Evolutionary conservation across 345 rosid species (phyloP).

Genomic region (Raphanus sativus): DNA sequence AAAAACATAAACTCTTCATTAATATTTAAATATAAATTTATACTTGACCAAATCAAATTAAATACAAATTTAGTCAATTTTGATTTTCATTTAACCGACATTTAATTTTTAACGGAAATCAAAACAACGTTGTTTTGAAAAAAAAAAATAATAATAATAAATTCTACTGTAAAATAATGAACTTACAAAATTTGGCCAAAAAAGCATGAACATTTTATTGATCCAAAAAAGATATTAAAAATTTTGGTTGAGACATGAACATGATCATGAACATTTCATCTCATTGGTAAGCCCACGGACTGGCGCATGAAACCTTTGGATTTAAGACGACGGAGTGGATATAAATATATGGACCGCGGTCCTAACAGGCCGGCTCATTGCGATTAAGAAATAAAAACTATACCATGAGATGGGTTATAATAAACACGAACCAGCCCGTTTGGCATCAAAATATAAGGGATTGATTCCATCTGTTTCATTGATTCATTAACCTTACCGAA

Average conservation of each 20-base stretch:
- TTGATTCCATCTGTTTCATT: background rate
- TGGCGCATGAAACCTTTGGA: background rate
- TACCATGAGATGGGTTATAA: background rate
- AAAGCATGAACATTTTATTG: background rate
- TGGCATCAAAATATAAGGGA: background rate
- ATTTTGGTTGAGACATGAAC: background rate
- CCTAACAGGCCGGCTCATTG: background rate
- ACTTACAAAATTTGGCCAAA: too few species aligned
- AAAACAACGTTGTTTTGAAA: too few species aligned
- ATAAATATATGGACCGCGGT: background rate
- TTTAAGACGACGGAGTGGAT: background rate
- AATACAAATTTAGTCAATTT: too few species aligned
- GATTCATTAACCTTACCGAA: background rate
- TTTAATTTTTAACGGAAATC: too few species aligned
- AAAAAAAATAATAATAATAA: too few species aligned
- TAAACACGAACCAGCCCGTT: background rate
- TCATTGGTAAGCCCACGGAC: background rate
- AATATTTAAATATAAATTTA: too few species aligned
- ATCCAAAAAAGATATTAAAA: too few species aligned
- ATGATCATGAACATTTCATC: too few species aligned
- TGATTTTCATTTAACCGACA: too few species aligned
- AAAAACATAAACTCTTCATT: too few species aligned
- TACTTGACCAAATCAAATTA: too few species aligned
- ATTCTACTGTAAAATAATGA: too few species aligned
- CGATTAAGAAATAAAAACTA: background rate